Evolutionary conservation across 352 stramenopile species (phyloP).

Genomic region (Thalassiosira pacifica): DNA sequence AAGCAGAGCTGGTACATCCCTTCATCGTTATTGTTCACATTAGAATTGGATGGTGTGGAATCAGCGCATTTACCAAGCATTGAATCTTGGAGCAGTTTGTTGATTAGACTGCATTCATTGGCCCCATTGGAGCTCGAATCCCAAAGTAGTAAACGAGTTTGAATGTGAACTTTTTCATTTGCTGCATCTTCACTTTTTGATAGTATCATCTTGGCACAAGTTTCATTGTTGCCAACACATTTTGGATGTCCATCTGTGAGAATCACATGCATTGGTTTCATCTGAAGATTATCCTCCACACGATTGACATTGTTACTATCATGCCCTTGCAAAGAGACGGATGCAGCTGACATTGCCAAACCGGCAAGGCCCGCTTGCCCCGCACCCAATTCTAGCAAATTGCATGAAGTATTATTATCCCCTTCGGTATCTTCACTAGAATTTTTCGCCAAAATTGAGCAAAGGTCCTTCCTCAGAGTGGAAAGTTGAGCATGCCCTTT

Average conservation of each 20-base stretch:
- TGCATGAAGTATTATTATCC: slow-evolving; percentile 4
- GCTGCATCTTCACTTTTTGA: not conserved
- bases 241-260: slow-evolving; percentile 83
- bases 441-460: slow-evolving; percentile 33
- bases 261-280: slow-evolving; percentile 52
- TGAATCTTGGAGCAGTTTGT: not conserved
- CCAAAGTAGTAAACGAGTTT: slow-evolving; percentile 56
- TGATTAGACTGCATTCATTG: slow-evolving; percentile 40
- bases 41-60: no score
- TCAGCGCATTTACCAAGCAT: not conserved
- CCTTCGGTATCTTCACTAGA: not conserved
- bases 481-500: not conserved
- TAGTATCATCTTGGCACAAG: slow-evolving; percentile 33
- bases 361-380: slow-evolving; percentile 82
- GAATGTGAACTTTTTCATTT: slow-evolving; percentile 1
- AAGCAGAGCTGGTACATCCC: slow-evolving; percentile 63
- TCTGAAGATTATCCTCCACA: no score
- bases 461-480: slow-evolving; percentile 32
- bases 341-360: slow-evolving; percentile 49
- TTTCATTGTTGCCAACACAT: slow-evolving; percentile 78
- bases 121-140: slow-evolving; percentile 49
- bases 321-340: not conserved
- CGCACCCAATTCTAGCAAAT: slow-evolving; percentile 79
- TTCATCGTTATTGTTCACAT: slow-evolving; percentile 13
- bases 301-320: not conserved